A percentile compares a stretch with the other conserved stretches of the same genome.
Evolutionary conservation across 495 filamentous ascomycete species (phyloP).

Genomic region (Diplogelasinospora grovesii): DNA sequence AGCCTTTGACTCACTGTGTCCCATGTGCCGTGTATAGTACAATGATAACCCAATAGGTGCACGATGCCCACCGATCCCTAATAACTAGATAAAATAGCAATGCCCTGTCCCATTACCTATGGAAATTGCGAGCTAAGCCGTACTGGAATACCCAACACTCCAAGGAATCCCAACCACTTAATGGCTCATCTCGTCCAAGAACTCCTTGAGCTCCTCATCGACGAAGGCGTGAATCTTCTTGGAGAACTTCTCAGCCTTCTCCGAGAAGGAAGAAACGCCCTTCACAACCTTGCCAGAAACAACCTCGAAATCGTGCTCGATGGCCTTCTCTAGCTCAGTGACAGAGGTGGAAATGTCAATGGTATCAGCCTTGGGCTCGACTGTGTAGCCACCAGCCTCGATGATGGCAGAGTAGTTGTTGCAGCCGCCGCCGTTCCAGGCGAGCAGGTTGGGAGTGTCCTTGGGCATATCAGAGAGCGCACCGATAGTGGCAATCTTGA

Average conservation of each 20-base stretch:
- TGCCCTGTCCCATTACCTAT: conserved; percentile 13
- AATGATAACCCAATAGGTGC: conserved; percentile 27
- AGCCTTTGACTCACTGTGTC: too few relatives aligned
- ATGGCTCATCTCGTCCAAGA: conserved; percentile 54
- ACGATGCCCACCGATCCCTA: conserved; percentile 19
- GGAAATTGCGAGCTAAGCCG: conserved; percentile 8
- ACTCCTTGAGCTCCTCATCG: conserved; percentile 60
- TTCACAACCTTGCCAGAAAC: conserved; percentile 49
- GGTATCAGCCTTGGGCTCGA: conserved; percentile 26
- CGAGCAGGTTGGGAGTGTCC: conserved; percentile 79
- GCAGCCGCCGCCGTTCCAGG: conserved; percentile 97
- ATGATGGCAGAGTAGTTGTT: conserved; percentile 86
- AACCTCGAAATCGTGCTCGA: conserved; percentile 51
- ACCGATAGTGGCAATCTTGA: conserved; percentile 74
- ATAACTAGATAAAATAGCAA: conserved; percentile 1
- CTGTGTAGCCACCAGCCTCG: conserved; percentile 54
- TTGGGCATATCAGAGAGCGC: conserved; percentile 76
- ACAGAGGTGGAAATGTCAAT: conserved; percentile 23
- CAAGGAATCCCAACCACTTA: conserved; percentile 24
- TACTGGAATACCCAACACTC: conserved; percentile 10
- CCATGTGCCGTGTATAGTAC: conserved; percentile 35
- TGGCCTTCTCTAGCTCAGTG: conserved; percentile 53
- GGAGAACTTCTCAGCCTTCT: conserved; percentile 42
- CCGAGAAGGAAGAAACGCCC: conserved; percentile 35
- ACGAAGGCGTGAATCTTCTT: conserved; percentile 50